A percentile compares a stretch with the other conserved stretches of the same genome.
phyloP scores from a whole-genome alignment of 768 basidiomycete genomes.

The Lactarius vividus region DNA sequence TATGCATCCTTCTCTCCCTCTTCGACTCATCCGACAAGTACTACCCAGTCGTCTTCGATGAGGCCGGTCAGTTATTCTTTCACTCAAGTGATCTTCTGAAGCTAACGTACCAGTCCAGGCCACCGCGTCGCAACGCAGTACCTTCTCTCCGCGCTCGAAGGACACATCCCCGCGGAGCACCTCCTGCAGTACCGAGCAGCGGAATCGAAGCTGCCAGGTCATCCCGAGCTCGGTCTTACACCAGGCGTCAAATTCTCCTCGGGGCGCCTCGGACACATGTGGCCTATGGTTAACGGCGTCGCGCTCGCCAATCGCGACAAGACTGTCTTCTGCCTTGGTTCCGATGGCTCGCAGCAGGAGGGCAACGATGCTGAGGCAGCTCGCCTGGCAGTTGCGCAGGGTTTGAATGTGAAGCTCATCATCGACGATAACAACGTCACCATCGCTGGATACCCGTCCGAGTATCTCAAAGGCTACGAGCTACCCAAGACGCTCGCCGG shows the following conservation, averaged over 20 bases:
- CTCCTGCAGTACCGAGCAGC: constrained; percentile 85
- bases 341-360: constrained; percentile 90
- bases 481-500: constrained; percentile 70
- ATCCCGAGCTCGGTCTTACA: constrained; percentile 85
- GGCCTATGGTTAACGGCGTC: constrained; percentile 85
- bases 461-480: constrained; percentile 80
- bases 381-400: constrained; percentile 78
- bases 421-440: constrained; percentile 93
- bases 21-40: constrained; percentile 65
- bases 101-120: constrained; percentile 42
- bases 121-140: constrained; percentile 92
- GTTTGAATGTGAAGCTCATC: constrained; percentile 79
- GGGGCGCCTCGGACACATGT: constrained; percentile 89
- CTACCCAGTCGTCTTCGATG: constrained; percentile 72
- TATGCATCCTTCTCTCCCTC: constrained; percentile 72
- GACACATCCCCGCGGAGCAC: constrained; percentile 66
- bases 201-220: constrained; percentile 82
- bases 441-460: constrained; percentile 86
- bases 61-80: constrained; percentile 58
- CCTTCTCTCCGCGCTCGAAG: constrained; percentile 74
- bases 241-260: constrained; percentile 94
- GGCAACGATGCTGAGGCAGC: constrained; percentile 91
- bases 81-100: constrained; percentile 1
- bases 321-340: constrained; percentile 78
- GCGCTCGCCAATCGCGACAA: constrained; percentile 77